Base-by-base conservation (phyloP, 2,329 filamentous ascomycete genomes). In the Aspergillus eucalypticola region DNA sequence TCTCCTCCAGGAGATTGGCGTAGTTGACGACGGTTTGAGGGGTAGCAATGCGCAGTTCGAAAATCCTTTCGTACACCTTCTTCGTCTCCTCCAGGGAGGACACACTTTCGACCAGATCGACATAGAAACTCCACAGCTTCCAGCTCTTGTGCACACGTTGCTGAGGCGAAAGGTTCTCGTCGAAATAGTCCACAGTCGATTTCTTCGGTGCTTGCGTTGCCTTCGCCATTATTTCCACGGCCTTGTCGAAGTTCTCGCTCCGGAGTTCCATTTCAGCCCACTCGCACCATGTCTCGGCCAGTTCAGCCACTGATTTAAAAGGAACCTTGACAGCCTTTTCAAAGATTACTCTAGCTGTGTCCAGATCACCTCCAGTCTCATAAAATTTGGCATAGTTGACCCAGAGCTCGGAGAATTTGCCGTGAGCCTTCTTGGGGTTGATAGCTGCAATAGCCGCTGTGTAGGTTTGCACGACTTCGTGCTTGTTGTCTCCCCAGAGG, bases 91-190 rank as follows among this genome's bases (percentile, higher is more conserved):
- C 92, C 15, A 99, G 78, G 0, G 90, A 91, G 62, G 90, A 89
- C 32, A 97, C 93, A 75, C 92, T 96, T 76, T 99, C 95, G 2
- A 99, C 93, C 1, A 99, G 85, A 74, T 99, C 95, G 42, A 99
- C 93, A 70, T 99, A 99, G 81, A 99, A 99, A 77, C 92, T 96
- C 95, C 95, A 99, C 10, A 99, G 80, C 76, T 98, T 99, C 95
- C 95, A 99, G 73, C 92, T 96, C 82, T 99, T 99, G 80, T 99
- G 95, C 3, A 99, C 91, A 64, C 96, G 87, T 79, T 98, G 95
- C 74, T 99, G 95, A 3, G 95, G 94, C 1, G 92, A 92, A 6
- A 99, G 81, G 0, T 86, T 92, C 74, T 99, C 96, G 74, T 99
- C 95, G 71, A 98, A 99, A 74, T 98, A 99, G 79, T 99, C 95